Evolutionary conservation across 352 stramenopile species (phyloP), one percentile per base, ranked within the genome.

Genomic region (Pythium chondricola): DNA sequence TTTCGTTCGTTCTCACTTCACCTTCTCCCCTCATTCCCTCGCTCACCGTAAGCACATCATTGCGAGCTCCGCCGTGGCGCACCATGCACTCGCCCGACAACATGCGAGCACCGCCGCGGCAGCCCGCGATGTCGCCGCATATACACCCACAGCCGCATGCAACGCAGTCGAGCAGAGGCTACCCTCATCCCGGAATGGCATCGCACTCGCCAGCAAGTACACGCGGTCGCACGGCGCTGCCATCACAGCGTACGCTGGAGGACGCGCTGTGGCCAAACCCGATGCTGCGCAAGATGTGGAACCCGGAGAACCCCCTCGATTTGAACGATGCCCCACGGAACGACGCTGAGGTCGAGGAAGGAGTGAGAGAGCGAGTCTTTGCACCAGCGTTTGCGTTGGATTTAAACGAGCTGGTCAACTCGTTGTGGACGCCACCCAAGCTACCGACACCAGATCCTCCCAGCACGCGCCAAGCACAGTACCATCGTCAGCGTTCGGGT

Each of bases 331-430:
- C 56, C 3, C 16, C 31, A 2, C n/a, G 21, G 16, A 17, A 38
- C 16, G 42, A 49, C 16, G 20, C 18, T 48, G 2, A 58, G 0
- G 13, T 26, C 0, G 37, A 31, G 1, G 29, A 56, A 7, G 16
- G 6, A 2, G 17, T 18, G 6, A 40, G 29, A 25, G 20, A 42
- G n/a, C 45, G 56, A 18, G 8, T 43, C n/a, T 65, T 65, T 35
- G 11, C 48, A 14, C 41, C 57, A n/a, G 51, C 32, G 24, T 61
- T 60, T 17, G 13, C 37, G 0, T 49, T 65, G 50, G 57, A 65
- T 37, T 27, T 65, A 16, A 60, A 65, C 25, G 24, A 48, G 16
- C 41, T 65, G 8, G 57, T 65, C 36, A 17, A 49, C 35, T 60
- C 50, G 18, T 36, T 65, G 13, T 65, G 57, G 57, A 52, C 37